Conservation (phyloP, 139 green algal species). For the Chlamydomonas incerta region DNA sequence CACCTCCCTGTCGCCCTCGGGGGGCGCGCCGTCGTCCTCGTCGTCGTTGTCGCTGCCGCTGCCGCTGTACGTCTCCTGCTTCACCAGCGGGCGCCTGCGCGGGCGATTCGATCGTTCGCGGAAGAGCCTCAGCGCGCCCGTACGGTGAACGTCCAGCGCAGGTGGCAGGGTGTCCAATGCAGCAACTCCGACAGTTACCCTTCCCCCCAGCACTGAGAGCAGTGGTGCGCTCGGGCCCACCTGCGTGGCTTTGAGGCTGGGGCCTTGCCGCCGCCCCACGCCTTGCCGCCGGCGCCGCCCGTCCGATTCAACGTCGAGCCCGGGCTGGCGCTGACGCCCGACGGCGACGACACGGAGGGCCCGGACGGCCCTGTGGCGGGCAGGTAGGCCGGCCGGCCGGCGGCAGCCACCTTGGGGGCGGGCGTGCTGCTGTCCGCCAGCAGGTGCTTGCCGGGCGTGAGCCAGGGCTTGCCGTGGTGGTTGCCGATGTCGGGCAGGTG, state of each 20-base stretch:
- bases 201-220: no score
- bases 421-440: background rate
- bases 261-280: background rate
- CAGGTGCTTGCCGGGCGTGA: constrained; percentile 33
- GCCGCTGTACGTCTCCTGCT: background rate
- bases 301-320: background rate
- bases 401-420: background rate
- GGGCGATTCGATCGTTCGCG: no score
- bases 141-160: no score
- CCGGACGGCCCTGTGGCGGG: background rate
- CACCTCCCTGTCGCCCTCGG: background rate
- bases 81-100: background rate
- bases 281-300: background rate
- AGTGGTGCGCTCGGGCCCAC: no score
- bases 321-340: background rate
- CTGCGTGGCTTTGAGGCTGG: background rate
- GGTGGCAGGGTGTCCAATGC: no score
- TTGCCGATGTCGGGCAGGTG: constrained; percentile 13
- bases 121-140: no score
- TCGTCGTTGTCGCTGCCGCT: background rate
- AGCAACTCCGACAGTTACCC: no score
- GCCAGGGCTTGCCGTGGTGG: constrained; percentile 33
- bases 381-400: background rate
- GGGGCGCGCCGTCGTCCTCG: background rate
- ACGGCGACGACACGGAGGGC: background rate